Base-by-base conservation (phyloP, 495 filamentous ascomycete genomes). In the Penicillium malachiteum region DNA sequence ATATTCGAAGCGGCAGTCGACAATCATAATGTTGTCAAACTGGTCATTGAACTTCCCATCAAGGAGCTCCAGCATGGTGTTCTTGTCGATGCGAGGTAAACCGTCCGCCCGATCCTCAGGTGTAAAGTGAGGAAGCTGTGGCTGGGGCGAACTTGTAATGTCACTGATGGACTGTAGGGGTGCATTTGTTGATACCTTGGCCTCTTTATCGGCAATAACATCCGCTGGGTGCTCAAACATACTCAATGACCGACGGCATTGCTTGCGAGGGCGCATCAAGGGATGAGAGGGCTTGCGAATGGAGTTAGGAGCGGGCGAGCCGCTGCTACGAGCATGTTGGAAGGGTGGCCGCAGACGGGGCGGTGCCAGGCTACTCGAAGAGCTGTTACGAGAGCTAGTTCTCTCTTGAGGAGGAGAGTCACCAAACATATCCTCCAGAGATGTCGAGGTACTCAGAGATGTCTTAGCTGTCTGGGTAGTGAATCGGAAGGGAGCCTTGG, bases 1-100 rank as follows among this genome's bases (percentile, higher is more conserved):
- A 69, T 97, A 99, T 72, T 97, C 95, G 68, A 99, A 99, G 10
- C 94, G 89, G 67, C 95, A 99, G 64, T 99, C 95, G 49, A 99
- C 84, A 59, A 99, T 77, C 69, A 94, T 80, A 57, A 87, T 85
- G 55, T 90, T 81, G 48, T 89, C 85, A 63, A 86, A 97, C 2
- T 81, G 62, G 13, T 84, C 78, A 54, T 84, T 82, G 69, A 86
- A 97, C 61, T 89, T 88, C 37, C 90, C 90, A 70, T 96, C 88
- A 45, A 97, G 77, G n/a, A 99, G 81, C 11, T 89, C 82, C 47
- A 95, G 74, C 66, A 97, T 80, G 14, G 90, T 96, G 21, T 79
- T 73, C 57, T 86, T 84, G 21, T 85, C 82, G 67, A 99, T 96
- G 55, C 95, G 88, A 52, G 93, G 93, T 61, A 99, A 81, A 63